Conservation (phyloP, 1,139 yeast species). For the Suhomyces yuchorum region DNA sequence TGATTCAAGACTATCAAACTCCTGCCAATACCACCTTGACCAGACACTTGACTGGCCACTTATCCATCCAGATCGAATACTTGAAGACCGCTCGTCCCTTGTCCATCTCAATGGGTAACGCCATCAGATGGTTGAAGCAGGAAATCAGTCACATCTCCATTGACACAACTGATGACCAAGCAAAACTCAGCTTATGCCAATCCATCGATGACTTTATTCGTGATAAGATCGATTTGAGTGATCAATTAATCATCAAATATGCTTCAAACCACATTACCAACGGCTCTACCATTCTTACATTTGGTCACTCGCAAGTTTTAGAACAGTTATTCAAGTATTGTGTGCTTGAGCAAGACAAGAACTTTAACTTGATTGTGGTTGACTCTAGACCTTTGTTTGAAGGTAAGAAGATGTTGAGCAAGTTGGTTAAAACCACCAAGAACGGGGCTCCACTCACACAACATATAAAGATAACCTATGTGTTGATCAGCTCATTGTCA, state of each 20-base stretch:
- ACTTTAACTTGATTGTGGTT: slow-evolving; percentile 79
- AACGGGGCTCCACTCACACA: slow-evolving; percentile 30
- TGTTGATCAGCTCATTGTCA: slow-evolving; percentile 75
- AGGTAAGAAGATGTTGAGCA: slow-evolving; percentile 75
- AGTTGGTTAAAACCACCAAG: slow-evolving; percentile 45
- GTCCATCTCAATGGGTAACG: slow-evolving; percentile 95
- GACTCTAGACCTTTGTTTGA: slow-evolving; percentile 97
- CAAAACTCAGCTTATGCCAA: slow-evolving; percentile 65
- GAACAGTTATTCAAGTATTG: slow-evolving; percentile 75
- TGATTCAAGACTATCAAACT: slow-evolving; percentile 77
- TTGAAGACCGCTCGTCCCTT: slow-evolving; percentile 90
- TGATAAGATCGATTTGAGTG: slow-evolving; percentile 85
- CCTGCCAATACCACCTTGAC: slow-evolving; percentile 85
- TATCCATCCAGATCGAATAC: slow-evolving; percentile 94
- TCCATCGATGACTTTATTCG: slow-evolving; percentile 79
- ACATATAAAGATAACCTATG: slow-evolving; percentile 54
- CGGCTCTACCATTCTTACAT: slow-evolving; percentile 82
- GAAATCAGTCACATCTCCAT: slow-evolving; percentile 79
- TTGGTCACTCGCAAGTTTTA: slow-evolving; percentile 86
- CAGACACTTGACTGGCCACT: slow-evolving; percentile 83
- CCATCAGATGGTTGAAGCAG: slow-evolving; percentile 95
- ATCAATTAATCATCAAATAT: slow-evolving; percentile 75
- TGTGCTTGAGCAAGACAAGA: slow-evolving; percentile 57
- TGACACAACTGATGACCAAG: slow-evolving; percentile 70
- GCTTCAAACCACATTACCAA: slow-evolving; percentile 78